phyloP scores from a whole-genome alignment of 1,284 basidiomycete genomes.

The Pseudozyma hubeiensis region DNA sequence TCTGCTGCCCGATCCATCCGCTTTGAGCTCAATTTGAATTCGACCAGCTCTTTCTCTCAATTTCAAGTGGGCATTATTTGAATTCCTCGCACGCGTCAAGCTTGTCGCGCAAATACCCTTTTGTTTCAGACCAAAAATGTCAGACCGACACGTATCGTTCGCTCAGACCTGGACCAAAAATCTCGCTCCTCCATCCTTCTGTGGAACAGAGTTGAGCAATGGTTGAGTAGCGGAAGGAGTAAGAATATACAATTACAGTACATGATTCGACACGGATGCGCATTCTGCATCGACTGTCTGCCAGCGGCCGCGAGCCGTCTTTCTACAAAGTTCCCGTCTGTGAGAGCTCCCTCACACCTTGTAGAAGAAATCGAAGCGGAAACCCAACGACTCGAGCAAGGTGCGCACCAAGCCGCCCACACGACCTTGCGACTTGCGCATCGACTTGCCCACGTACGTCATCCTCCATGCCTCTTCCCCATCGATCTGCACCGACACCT shows the following conservation, averaged over 20 bases:
- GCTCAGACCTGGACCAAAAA: no score
- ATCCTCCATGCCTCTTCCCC: constrained; percentile 75
- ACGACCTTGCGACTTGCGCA: constrained; percentile 55
- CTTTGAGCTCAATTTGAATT: constrained; percentile 1
- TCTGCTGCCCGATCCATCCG: constrained; percentile 21
- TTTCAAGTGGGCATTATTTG: neutral
- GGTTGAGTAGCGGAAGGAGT: neutral
- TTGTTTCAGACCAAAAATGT: neutral
- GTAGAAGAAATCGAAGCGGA: constrained; percentile 54
- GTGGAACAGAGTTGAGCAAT: neutral
- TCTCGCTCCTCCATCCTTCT: neutral
- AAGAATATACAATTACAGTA: constrained; percentile 22
- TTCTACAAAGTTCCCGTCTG: no score
- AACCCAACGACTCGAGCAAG: constrained; percentile 65
- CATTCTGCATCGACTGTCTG: neutral
- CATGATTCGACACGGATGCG: neutral
- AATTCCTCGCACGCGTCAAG: constrained; percentile 15
- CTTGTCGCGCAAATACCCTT: constrained; percentile 4
- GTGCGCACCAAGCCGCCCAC: constrained; percentile 65
- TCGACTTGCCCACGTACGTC: constrained; percentile 63
- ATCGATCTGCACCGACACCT: constrained; percentile 73
- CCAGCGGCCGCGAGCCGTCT: no score
- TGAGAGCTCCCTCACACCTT: constrained; percentile 16
- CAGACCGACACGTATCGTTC: neutral
- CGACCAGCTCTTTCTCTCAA: neutral